phyloP scores from a whole-genome alignment of 2,329 filamentous ascomycete genomes.

The Parafenestella ontariensis region DNA sequence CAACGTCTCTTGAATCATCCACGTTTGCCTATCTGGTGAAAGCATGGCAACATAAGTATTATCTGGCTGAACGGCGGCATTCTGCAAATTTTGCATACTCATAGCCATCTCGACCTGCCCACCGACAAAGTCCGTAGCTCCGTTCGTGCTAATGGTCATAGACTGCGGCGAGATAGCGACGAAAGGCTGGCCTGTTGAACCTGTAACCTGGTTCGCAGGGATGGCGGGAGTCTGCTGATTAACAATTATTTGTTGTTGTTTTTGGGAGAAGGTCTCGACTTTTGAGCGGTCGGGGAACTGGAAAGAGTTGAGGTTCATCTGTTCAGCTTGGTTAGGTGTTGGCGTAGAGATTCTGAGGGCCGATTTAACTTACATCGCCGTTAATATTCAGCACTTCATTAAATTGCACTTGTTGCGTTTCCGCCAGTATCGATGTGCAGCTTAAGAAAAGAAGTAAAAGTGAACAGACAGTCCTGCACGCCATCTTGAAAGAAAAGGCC shows the following conservation, averaged over 20 bases:
- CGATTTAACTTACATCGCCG: constrained; percentile 44
- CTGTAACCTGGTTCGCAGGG: constrained; percentile 46
- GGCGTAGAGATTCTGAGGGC: fast-evolving
- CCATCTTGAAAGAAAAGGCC: constrained; percentile 41
- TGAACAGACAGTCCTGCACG: constrained; percentile 47
- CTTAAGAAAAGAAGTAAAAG: constrained; percentile 39
- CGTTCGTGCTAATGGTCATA: constrained; percentile 47
- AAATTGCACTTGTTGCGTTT: constrained; percentile 42
- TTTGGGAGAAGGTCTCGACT: constrained; percentile 48
- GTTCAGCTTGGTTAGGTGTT: constrained; percentile 9
- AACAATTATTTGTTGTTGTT: constrained; percentile 49
- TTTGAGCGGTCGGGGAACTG: constrained; percentile 46
- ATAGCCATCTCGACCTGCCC: constrained; percentile 47
- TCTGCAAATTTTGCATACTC: constrained; percentile 36
- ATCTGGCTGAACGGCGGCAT: constrained; percentile 39
- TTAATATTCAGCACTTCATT: constrained; percentile 51
- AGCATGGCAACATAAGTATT: constrained; percentile 49
- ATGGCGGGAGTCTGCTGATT: constrained; percentile 48
- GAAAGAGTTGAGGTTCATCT: constrained; percentile 49
- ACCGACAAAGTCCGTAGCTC: constrained; percentile 45
- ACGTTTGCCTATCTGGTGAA: constrained; percentile 46
- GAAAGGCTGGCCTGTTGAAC: constrained; percentile 47
- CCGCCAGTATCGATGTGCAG: constrained; percentile 32
- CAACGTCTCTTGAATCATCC: constrained; percentile 49
- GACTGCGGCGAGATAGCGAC: constrained; percentile 42